Evolutionary conservation across 2,329 filamentous ascomycete species (phyloP).

Genomic region (Fusarium nodosum): DNA sequence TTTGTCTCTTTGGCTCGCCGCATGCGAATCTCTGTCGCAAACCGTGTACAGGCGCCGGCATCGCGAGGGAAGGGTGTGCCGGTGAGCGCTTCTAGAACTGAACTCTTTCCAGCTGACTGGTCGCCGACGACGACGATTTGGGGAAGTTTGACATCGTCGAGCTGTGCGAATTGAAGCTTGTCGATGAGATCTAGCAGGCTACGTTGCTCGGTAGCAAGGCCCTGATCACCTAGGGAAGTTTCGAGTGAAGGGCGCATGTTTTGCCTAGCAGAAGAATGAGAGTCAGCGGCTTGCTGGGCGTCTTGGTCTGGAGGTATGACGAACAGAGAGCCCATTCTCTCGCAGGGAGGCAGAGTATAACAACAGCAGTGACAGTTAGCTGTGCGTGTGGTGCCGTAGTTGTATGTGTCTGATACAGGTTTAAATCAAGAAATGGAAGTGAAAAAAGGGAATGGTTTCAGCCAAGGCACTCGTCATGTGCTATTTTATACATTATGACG

Average conservation of each 20-base stretch:
- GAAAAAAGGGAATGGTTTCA: slow-evolving; percentile 5
- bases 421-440: slow-evolving; percentile 9
- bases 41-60: slow-evolving; percentile 72
- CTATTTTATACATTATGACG: slow-evolving; percentile 40
- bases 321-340: slow-evolving; percentile 50
- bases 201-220: slow-evolving; percentile 67
- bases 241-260: slow-evolving; percentile 61
- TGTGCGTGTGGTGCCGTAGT: neutral
- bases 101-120: slow-evolving; percentile 74
- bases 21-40: slow-evolving; percentile 71
- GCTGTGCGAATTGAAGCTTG: slow-evolving; percentile 65
- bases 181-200: slow-evolving; percentile 70
- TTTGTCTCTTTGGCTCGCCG: slow-evolving; percentile 61
- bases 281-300: slow-evolving; percentile 39
- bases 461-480: slow-evolving; percentile 38
- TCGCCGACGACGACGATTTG: slow-evolving; percentile 76
- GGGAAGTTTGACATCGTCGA: slow-evolving; percentile 67
- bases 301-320: slow-evolving; percentile 43
- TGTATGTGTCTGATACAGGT: slow-evolving; percentile 11
- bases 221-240: slow-evolving; percentile 63
- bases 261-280: slow-evolving; percentile 46
- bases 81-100: slow-evolving; percentile 73
- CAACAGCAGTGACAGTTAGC: neutral
- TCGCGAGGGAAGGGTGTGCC: slow-evolving; percentile 72
- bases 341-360: slow-evolving; percentile 18